Evolutionary conservation across 225 moss, liverwort and hornwort genomes (phyloP).

Genomic region (Pseudoscleropodium purum): DNA sequence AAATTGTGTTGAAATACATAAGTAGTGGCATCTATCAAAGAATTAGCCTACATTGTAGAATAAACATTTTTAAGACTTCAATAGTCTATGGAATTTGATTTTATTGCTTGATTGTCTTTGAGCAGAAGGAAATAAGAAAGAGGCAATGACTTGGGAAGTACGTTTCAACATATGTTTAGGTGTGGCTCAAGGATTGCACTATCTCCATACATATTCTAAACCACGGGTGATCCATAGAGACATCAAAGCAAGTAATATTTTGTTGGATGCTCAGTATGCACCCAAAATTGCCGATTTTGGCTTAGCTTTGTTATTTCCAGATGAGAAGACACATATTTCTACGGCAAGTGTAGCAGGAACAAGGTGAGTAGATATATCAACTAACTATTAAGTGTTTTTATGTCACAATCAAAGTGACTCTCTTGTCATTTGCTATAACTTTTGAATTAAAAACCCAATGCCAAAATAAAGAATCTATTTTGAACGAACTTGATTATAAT

Average conservation of each 20-base stretch:
- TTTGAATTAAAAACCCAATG: too few species aligned
- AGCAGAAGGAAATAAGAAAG: background rate
- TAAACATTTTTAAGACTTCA: background rate
- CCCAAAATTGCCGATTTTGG: slow-evolving; percentile 41
- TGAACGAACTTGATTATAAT: too few species aligned
- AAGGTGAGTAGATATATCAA: background rate
- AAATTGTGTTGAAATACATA: background rate
- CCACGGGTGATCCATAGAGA: slow-evolving; percentile 20
- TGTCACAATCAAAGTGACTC: too few species aligned
- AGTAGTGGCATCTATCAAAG: background rate
- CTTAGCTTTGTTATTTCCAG: slow-evolving; percentile 13
- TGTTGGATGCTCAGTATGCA: background rate
- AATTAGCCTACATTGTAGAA: rapidly evolving
- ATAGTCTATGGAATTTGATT: background rate
- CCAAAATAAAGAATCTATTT: too few species aligned
- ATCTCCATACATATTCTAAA: slow-evolving; percentile 20
- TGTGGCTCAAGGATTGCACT: background rate
- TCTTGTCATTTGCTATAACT: too few species aligned
- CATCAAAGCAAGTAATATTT: slow-evolving; percentile 11
- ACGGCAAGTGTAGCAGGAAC: slow-evolving; percentile 1
- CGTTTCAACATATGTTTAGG: slow-evolving; percentile 19
- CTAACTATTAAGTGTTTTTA: too few species aligned
- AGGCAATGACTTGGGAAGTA: background rate
- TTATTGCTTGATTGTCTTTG: background rate
- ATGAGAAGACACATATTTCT: slow-evolving; percentile 19